Evolutionary conservation across 306 rosid species (phyloP), one percentile per base, ranked within the genome.

Genomic region (Cicer judaicum): DNA sequence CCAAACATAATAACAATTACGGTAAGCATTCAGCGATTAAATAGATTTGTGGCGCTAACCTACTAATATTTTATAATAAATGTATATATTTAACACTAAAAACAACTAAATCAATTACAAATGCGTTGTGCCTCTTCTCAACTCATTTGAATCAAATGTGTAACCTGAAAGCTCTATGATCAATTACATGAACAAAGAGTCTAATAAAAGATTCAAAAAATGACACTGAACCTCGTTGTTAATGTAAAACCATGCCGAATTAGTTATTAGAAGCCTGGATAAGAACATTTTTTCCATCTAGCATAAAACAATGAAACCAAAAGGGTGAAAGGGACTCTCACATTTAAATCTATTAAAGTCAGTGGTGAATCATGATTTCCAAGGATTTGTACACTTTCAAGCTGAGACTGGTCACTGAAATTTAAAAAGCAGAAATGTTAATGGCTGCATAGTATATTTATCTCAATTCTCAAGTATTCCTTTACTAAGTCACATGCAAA

Each of bases 341-440:
- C 99, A 77, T 81, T 81, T 77, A 95, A 82, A 87, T 95, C 97
- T 70, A 89, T 73, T 71, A 67, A 81, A 70, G 88, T 42, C 55
- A 92, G 73, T 7, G 96, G 93, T 21, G 98, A 95, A 78, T 86
- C 89, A 79, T 82, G 96, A 87, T 78, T 79, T 76, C 88, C 92
- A 75, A 95, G 87, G 54, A 89, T 72, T 77, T 90, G 97, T 61
- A 64, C 79, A 80, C 80, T 84, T 78, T 94, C 99, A 74, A 78
- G 84, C 67, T 87, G 91, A 84, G 88, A 80, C 83, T 81, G 84
- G 68, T 90, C 89, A 88, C 99, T 94, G 96, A 74, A 87, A 86
- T 76, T 83, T 63, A 68, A 43, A 68, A 48, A 49, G 81, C 38
- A 78, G 53, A 55, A 64, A 71, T 44, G 74, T 78, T 72, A 82